Percentiles rank a stretch among this genome's conserved stretches.
phyloP scores from a whole-genome alignment of 495 filamentous ascomycete genomes.

The Opeltia flavorubescens region DNA sequence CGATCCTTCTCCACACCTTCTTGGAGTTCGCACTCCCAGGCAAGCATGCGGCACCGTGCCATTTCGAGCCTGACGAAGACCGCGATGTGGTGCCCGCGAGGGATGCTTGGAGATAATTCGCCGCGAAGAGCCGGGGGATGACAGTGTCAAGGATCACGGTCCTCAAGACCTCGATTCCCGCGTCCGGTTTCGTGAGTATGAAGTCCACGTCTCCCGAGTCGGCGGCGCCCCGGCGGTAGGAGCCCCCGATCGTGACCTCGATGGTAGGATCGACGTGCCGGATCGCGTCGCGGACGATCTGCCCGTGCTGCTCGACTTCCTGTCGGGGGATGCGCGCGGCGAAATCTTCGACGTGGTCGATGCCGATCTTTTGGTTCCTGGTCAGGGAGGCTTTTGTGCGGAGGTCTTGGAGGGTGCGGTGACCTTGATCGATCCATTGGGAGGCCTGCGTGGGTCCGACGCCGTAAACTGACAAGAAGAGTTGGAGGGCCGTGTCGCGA shows the following conservation, averaged over 20 bases:
- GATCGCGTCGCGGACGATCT: constrained; percentile 49
- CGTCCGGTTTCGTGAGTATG: constrained; percentile 61
- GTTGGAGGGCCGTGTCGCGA: constrained; percentile 43
- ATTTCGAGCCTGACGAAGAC: constrained; percentile 48
- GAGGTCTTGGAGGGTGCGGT: constrained; percentile 62
- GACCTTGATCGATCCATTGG: constrained; percentile 67
- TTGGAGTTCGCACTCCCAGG: constrained; percentile 22
- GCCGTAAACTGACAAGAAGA: constrained; percentile 69
- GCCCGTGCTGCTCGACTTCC: constrained; percentile 61
- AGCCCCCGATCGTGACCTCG: constrained; percentile 65
- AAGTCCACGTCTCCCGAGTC: constrained; percentile 75
- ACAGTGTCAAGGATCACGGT: constrained; percentile 48
- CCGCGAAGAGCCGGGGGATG: constrained; percentile 42
- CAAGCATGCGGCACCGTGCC: constrained; percentile 74
- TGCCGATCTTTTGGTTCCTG: constrained; percentile 59
- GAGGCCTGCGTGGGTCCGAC: constrained; percentile 57
- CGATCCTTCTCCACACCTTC: constrained; percentile 63
- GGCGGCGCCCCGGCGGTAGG: constrained; percentile 67
- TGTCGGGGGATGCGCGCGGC: constrained; percentile 63
- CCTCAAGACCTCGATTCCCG: constrained; percentile 43
- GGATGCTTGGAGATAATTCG: constrained; percentile 44
- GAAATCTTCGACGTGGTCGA: constrained; percentile 76
- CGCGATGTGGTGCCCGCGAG: constrained; percentile 33
- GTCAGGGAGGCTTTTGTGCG: constrained; percentile 49
- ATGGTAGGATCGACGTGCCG: constrained; percentile 45